A percentile compares a stretch with the other conserved stretches of the same genome.
phyloP scores from a whole-genome alignment of 148 eudicot genomes.

The Arctostaphylos glauca region DNA sequence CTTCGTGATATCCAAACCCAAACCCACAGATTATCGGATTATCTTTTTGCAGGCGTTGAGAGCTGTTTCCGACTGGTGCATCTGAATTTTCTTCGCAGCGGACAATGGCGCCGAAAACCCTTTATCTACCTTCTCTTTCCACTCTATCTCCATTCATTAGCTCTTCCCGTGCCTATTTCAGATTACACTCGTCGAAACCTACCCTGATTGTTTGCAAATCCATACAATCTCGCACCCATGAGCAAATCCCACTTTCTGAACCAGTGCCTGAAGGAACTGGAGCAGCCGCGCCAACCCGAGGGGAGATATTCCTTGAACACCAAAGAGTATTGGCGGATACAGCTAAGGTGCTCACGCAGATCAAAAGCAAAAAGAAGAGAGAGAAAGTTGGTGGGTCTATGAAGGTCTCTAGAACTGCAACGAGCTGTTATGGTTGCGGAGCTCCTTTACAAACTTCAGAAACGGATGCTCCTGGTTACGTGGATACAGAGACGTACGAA shows the following conservation, averaged over 20 bases:
- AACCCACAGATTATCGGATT: too few species aligned
- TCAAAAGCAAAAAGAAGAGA: constrained; percentile 50
- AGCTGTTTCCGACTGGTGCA: too few species aligned
- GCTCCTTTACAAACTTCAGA: constrained; percentile 81
- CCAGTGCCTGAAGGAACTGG: constrained; percentile 59
- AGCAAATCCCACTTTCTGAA: constrained; percentile 13
- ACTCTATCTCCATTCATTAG: constrained; percentile 28
- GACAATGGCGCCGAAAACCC: constrained; percentile 57
- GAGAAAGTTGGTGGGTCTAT: constrained; percentile 34
- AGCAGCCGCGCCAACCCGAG: constrained; percentile 68
- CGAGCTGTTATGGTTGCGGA: constrained; percentile 88
- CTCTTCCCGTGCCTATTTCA: constrained; percentile 24
- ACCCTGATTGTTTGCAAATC: constrained; percentile 31
- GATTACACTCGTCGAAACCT: constrained; percentile 27
- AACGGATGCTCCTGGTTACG: constrained; percentile 80
- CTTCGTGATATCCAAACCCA: too few species aligned
- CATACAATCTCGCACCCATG: constrained; percentile 22
- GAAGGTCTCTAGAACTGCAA: constrained; percentile 28
- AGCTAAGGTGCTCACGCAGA: constrained; percentile 27
- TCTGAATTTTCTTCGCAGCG: background rate
- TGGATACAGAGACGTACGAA: constrained; percentile 65
- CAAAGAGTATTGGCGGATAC: constrained; percentile 54
- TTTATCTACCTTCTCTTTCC: constrained; percentile 31
- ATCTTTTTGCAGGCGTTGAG: too few species aligned
- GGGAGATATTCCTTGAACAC: constrained; percentile 60